Conservation (phyloP, 2,329 filamentous ascomycete species). For the Sporothrix dimorphospora region DNA sequence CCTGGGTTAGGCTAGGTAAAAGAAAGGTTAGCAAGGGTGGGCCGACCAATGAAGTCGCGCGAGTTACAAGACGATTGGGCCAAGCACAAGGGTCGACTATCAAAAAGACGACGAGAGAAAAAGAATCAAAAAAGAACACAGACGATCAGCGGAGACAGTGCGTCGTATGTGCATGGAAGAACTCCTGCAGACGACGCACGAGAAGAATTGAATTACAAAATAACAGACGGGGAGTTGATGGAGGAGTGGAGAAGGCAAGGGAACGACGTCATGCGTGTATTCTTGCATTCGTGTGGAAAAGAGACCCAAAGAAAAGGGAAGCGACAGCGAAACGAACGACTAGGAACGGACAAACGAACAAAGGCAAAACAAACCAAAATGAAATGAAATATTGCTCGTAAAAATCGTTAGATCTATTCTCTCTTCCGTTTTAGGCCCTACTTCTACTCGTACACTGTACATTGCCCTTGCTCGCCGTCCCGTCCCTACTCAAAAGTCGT, state of each 20-base stretch:
- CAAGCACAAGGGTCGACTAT: not conserved
- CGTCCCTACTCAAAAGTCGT: conserved; percentile 23
- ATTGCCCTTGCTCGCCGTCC: no score
- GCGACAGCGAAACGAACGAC: not conserved
- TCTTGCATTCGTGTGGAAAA: not conserved
- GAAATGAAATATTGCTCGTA: not conserved
- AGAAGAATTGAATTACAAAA: not conserved
- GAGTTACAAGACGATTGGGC: not conserved
- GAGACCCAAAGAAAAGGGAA: no score
- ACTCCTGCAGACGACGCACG: not conserved
- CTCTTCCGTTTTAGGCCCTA: not conserved
- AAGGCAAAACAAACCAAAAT: not conserved
- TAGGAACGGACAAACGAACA: not conserved
- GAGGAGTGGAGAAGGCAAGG: not conserved
- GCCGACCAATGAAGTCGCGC: not conserved
- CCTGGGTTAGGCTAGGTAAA: not conserved
- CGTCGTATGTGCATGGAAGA: not conserved
- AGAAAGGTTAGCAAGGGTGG: not conserved
- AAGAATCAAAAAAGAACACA: not conserved
- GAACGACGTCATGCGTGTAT: not conserved
- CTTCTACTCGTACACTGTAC: not conserved
- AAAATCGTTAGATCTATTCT: not conserved
- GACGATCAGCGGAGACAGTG: not conserved
- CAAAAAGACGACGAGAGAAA: not conserved
- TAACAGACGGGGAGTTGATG: not conserved